Evolutionary conservation across 805 yeast species (phyloP).

Genomic region (Clavispora fructus): DNA sequence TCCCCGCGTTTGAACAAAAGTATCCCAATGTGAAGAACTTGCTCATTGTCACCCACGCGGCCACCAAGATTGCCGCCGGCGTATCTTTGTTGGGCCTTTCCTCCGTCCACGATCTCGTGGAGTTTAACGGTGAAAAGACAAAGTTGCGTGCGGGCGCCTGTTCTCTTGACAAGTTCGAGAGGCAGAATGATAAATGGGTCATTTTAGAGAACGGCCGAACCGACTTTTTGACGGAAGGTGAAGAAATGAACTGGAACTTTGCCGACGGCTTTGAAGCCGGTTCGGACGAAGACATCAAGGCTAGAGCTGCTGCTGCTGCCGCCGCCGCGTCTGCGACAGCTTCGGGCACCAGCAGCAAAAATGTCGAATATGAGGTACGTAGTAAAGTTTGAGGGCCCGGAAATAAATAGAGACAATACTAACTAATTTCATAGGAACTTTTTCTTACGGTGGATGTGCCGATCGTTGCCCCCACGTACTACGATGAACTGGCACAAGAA

Average conservation of each 20-base stretch:
- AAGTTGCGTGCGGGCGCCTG: constrained; percentile 74
- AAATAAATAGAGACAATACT: constrained; percentile 2
- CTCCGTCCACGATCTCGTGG: constrained; percentile 49
- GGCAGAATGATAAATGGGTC: constrained; percentile 44
- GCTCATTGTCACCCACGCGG: constrained; percentile 87
- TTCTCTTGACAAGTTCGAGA: constrained; percentile 61
- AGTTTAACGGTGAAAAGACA: constrained; percentile 24
- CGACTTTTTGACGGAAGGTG: constrained; percentile 67
- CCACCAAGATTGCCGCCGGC: constrained; percentile 84
- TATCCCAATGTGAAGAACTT: constrained; percentile 60
- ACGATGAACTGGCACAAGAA: constrained; percentile 7
- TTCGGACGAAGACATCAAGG: constrained; percentile 75
- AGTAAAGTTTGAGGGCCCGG: neutral
- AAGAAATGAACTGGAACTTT: constrained; percentile 93
- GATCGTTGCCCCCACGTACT: constrained; percentile 14
- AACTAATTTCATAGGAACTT: constrained; percentile 15
- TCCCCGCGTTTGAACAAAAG: constrained; percentile 50
- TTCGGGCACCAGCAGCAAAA: neutral
- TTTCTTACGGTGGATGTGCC: constrained; percentile 22
- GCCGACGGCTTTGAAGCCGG: constrained; percentile 78
- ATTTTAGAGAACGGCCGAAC: constrained; percentile 68
- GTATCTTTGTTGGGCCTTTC: constrained; percentile 58
- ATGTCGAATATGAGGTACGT: constrained; percentile 16
- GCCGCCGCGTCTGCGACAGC: neutral
- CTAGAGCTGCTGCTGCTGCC: constrained; percentile 32